A percentile compares a stretch with the other conserved stretches of the same genome.
Evolutionary conservation across 495 filamentous ascomycete genomes (phyloP).

Genomic region (Platismatia glauca): DNA sequence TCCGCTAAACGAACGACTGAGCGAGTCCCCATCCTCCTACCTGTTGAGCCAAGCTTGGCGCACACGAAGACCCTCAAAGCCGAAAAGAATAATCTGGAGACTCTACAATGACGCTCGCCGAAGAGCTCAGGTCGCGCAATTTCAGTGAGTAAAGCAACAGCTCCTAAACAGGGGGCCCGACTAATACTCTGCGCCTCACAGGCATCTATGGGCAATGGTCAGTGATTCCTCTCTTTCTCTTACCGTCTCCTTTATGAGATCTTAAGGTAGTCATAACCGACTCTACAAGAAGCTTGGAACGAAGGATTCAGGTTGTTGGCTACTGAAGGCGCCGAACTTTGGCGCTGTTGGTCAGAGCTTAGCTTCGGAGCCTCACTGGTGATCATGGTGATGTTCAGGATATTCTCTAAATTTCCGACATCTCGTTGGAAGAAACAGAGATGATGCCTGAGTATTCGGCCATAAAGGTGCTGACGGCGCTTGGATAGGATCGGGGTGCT

Average conservation of each 20-base stretch:
- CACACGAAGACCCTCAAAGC: background rate
- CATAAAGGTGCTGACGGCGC: background rate
- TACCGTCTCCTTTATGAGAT: background rate
- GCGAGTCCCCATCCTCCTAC: background rate
- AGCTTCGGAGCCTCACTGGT: background rate
- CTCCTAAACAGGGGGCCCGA: conserved; percentile 15
- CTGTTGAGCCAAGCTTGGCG: background rate
- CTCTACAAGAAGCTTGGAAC: background rate
- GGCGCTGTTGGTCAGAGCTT: background rate
- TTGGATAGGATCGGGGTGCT: conserved; percentile 77
- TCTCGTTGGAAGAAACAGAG: background rate
- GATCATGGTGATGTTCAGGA: background rate
- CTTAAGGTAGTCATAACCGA: background rate
- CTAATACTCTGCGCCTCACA: conserved; percentile 38
- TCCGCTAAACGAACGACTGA: background rate
- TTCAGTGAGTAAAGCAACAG: conserved; percentile 66
- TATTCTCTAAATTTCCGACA: background rate
- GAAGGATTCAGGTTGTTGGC: background rate
- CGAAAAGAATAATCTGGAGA: background rate
- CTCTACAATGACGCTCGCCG: conserved; percentile 40
- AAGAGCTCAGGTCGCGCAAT: conserved; percentile 89
- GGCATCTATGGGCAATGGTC: conserved; percentile 99
- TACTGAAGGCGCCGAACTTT: background rate
- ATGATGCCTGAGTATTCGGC: background rate
- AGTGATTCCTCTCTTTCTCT: conserved; percentile 32